Conservation (phyloP, 1,284 basidiomycete species). For the Pseudozyma tsukubaensis region DNA sequence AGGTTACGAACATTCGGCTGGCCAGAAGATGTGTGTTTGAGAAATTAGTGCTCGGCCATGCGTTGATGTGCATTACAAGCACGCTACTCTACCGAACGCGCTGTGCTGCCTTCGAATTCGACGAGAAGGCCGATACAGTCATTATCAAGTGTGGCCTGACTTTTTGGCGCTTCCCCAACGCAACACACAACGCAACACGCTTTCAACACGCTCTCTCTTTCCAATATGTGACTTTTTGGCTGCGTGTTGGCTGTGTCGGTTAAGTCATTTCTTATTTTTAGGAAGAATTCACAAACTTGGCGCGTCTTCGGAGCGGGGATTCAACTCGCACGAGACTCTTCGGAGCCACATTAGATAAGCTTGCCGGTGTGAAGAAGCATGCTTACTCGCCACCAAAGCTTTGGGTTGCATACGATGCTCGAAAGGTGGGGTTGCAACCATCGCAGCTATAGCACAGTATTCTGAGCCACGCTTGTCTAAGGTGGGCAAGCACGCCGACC, state of each 20-base stretch:
- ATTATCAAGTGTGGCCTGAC: constrained; percentile 10
- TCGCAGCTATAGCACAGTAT: no score
- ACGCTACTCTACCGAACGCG: background rate
- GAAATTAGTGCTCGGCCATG: constrained; percentile 20
- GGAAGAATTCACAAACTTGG: constrained; percentile 4
- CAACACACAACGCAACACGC: background rate
- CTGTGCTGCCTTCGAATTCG: background rate
- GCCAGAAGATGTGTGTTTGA: constrained; percentile 3
- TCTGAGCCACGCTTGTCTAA: no score
- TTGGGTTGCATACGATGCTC: no score
- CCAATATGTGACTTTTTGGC: background rate
- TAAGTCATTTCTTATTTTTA: constrained; percentile 11
- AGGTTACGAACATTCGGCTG: constrained; percentile 1
- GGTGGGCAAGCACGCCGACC: no score
- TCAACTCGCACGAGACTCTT: no score
- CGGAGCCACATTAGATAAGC: no score
- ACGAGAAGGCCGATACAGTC: constrained; percentile 6
- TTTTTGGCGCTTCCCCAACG: background rate
- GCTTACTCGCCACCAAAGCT: no score
- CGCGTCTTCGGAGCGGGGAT: no score
- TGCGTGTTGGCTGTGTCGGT: constrained; percentile 7
- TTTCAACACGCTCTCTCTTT: background rate
- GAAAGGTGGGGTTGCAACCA: no score
- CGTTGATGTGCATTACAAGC: background rate
- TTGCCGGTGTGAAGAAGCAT: no score